phyloP scores from a whole-genome alignment of 495 filamentous ascomycete species.

The Neurospora sp. region DNA sequence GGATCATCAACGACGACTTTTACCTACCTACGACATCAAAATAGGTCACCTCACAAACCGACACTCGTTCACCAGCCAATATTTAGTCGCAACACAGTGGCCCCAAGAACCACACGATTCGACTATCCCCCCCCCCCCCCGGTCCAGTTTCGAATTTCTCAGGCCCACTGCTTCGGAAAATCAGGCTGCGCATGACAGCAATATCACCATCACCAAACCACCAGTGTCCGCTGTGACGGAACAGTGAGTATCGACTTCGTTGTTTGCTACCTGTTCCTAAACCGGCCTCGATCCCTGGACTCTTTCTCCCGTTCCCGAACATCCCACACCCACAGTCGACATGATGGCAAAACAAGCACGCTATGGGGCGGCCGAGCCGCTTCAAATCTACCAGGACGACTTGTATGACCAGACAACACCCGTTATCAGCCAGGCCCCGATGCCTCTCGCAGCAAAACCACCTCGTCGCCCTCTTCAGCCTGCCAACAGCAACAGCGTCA shows the following conservation, averaged over 20 bases:
- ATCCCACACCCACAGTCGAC: background rate
- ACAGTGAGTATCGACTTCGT: background rate
- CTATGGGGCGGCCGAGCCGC: conserved; percentile 40
- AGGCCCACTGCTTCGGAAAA: background rate
- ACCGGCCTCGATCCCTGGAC: background rate
- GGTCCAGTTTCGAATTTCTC: background rate
- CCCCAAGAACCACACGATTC: background rate
- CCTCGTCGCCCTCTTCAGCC: conserved; percentile 40
- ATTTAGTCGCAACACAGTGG: background rate
- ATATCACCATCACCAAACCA: background rate
- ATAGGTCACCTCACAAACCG: background rate
- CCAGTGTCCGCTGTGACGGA: background rate
- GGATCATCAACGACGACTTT: background rate
- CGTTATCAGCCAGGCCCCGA: conserved; percentile 42
- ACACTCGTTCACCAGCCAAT: background rate
- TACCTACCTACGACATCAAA: background rate
- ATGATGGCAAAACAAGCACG: conserved; percentile 50
- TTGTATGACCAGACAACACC: conserved; percentile 35
- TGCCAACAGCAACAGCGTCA: conserved; percentile 37
- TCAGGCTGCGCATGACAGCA: background rate
- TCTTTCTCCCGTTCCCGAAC: background rate
- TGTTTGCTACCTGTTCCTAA: background rate
- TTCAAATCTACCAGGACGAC: conserved; percentile 57
- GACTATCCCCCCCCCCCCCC: background rate
- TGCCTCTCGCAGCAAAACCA: conserved; percentile 37